phyloP scores from a whole-genome alignment of 768 basidiomycete species.

The Pisolithus tinctorius region DNA sequence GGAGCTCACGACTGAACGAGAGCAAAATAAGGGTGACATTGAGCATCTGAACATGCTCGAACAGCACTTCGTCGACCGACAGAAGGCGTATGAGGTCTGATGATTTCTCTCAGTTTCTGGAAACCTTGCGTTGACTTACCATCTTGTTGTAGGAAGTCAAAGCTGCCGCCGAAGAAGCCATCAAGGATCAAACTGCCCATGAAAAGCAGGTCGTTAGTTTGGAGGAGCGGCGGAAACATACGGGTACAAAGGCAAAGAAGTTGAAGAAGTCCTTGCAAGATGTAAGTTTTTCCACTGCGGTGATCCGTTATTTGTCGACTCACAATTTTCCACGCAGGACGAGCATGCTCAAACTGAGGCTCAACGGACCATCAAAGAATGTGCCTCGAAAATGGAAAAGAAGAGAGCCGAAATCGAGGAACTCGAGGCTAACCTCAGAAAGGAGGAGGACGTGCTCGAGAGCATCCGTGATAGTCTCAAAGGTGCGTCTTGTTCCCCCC shows the following conservation, averaged over 20 bases:
- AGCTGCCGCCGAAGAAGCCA: constrained; percentile 57
- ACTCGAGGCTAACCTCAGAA: constrained; percentile 59
- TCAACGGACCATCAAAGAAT: constrained; percentile 60
- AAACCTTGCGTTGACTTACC: not conserved
- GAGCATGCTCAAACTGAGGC: constrained; percentile 54
- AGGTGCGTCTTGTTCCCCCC: constrained; percentile 38
- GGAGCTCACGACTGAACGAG: constrained; percentile 62
- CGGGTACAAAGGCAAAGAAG: constrained; percentile 77
- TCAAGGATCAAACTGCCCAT: constrained; percentile 74
- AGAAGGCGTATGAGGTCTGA: constrained; percentile 62
- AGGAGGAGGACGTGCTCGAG: constrained; percentile 76
- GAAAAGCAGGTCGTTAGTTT: constrained; percentile 72
- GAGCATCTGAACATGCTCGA: constrained; percentile 64
- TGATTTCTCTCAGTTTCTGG: not conserved
- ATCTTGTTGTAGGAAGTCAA: constrained; percentile 56
- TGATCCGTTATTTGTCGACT: not conserved
- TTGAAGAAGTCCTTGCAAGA: constrained; percentile 83
- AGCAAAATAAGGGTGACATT: constrained; percentile 74
- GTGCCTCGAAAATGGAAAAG: constrained; percentile 59
- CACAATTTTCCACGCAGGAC: constrained; percentile 41
- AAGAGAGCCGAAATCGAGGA: constrained; percentile 63
- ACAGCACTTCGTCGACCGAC: constrained; percentile 61
- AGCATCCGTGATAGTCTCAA: constrained; percentile 79
- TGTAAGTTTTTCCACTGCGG: constrained; percentile 34
- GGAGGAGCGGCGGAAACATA: constrained; percentile 82